Evolutionary conservation across 2,329 filamentous ascomycete species (phyloP).

Genomic region (Talaromyces sp.): DNA sequence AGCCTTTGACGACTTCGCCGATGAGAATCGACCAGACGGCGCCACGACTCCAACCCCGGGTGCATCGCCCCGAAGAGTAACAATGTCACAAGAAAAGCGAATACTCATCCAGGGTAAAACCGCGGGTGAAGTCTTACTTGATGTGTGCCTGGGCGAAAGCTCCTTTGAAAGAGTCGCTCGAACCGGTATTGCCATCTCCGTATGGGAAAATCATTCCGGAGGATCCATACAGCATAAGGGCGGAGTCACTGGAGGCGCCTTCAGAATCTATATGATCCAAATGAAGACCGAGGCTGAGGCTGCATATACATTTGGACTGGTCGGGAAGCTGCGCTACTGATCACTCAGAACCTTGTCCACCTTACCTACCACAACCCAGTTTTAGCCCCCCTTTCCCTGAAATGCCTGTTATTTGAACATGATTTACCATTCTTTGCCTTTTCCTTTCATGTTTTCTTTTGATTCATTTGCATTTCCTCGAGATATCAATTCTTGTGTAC

Average conservation of each 20-base stretch:
- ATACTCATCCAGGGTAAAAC: conserved; percentile 73
- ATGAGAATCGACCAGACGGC: conserved; percentile 14
- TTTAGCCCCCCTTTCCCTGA: neutral
- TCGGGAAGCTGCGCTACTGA: conserved; percentile 52
- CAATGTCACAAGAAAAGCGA: conserved; percentile 71
- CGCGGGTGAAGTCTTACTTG: conserved; percentile 65
- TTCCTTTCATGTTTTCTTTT: neutral
- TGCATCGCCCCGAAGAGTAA: conserved; percentile 46
- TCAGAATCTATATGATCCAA: conserved; percentile 64
- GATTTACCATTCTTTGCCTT: neutral
- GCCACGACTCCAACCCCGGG: conserved; percentile 22
- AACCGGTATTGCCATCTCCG: conserved; percentile 81
- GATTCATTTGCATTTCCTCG: neutral
- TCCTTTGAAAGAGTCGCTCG: conserved; percentile 81
- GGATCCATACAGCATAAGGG: conserved; percentile 55
- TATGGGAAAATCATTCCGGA: conserved; percentile 74
- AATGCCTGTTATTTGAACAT: conserved; percentile 1
- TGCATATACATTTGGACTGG: conserved; percentile 54
- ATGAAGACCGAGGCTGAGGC: conserved; percentile 54
- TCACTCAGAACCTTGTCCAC: neutral
- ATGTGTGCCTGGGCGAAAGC: conserved; percentile 78
- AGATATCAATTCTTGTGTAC: neutral
- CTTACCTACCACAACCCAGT: neutral
- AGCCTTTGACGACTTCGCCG: conserved; percentile 1
- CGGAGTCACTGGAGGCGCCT: conserved; percentile 58